Percentiles rank a stretch among this genome's conserved stretches.
Conservation (phyloP, 78 protist species). For the Chrysochromulina parva region DNA sequence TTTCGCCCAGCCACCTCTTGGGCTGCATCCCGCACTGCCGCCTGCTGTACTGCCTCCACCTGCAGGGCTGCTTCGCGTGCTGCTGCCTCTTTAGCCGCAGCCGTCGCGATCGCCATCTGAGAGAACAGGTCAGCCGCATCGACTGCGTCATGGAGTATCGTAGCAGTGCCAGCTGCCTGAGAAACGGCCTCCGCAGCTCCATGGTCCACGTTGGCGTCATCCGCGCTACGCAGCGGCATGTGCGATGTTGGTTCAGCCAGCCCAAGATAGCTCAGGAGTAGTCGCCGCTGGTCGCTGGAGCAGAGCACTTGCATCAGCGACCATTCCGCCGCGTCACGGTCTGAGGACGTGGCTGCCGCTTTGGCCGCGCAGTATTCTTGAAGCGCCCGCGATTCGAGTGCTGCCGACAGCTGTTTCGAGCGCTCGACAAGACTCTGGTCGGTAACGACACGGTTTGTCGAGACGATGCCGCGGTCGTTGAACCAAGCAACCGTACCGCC, state of each 20-base stretch:
- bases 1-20: no score
- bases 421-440: not conserved
- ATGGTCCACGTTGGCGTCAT: no score
- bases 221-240: no score
- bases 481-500: constrained; percentile 84
- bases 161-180: no score
- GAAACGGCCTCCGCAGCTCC: no score
- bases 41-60: no score
- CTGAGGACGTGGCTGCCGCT: not conserved
- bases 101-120: constrained; percentile 2
- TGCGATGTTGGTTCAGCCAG: not conserved
- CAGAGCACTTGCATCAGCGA: constrained; percentile 30
- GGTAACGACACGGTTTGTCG: not conserved
- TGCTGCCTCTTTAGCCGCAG: not conserved
- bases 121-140: not conserved
- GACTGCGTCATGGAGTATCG: no score
- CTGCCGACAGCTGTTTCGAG: not conserved
- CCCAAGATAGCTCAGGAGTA: constrained; percentile 11
- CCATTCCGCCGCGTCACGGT: not conserved
- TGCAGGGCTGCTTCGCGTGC: not conserved
- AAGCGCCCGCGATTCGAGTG: not conserved
- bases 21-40: no score
- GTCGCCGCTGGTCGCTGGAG: constrained; percentile 15
- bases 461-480: not conserved
- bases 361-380: not conserved